These are phyloP conservation scores for Cucurbita maxima DNA, from an alignment of 306 rosid species.

Conservation along the genomic window DNA sequence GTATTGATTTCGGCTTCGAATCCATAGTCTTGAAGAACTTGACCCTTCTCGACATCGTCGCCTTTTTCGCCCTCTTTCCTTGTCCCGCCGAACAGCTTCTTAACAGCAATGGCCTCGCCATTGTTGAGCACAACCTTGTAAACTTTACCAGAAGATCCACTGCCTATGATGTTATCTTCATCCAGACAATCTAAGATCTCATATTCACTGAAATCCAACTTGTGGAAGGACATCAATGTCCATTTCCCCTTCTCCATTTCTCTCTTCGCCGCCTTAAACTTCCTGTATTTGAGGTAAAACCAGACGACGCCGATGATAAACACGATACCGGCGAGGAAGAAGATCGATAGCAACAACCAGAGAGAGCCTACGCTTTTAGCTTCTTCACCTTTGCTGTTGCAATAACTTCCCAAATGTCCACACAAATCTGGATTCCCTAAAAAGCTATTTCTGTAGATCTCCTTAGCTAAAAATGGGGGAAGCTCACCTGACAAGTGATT, in stretches of 20 bases:
- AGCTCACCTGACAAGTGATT: conserved; percentile 79
- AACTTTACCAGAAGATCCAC: conserved; percentile 73
- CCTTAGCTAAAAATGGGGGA: conserved; percentile 41
- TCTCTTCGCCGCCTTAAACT: conserved; percentile 31
- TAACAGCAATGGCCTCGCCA: conserved; percentile 65
- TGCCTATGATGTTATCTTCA: conserved; percentile 66
- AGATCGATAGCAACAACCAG: not conserved
- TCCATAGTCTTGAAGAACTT: conserved; percentile 14
- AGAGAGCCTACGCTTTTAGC: not conserved
- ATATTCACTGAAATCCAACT: conserved; percentile 54
- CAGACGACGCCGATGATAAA: conserved; percentile 36
- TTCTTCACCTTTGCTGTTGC: not conserved
- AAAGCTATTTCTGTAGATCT: conserved; percentile 43
- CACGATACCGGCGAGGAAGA: conserved; percentile 23
- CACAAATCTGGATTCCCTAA: conserved; percentile 64
- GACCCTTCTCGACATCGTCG: conserved; percentile 33
- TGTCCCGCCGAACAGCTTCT: conserved; percentile 56
- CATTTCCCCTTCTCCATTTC: conserved; percentile 67
- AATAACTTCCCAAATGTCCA: conserved; percentile 25
- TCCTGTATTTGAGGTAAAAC: conserved; percentile 7
- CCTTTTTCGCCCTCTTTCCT: not conserved
- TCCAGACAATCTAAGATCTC: conserved; percentile 57
- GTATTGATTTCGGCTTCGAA: conserved; percentile 65
- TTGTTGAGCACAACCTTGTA: conserved; percentile 44
- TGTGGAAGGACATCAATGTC: conserved; percentile 82